A percentile compares a stretch with the other conserved stretches of the same genome.
Evolutionary conservation across 1,139 yeast genomes (phyloP).

Genomic region (Zygosaccharomyces pseudobailii): DNA sequence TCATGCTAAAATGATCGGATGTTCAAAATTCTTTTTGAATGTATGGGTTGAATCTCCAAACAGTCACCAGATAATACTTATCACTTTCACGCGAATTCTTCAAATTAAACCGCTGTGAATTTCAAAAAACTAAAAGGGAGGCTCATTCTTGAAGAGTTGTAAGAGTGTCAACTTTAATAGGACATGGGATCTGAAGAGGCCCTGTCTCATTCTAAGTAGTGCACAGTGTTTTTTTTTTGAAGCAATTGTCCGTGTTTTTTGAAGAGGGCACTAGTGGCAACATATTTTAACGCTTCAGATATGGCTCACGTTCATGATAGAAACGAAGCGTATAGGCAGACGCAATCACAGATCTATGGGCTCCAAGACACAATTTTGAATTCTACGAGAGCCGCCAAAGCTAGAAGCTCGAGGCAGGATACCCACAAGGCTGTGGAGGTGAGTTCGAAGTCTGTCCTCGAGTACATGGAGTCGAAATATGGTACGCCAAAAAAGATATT

Average conservation of each 20-base stretch:
- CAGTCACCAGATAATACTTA: not conserved
- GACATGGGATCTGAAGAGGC: not conserved
- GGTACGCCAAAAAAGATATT: conserved; percentile 12
- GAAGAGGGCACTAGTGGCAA: not conserved
- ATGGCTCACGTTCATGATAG: conserved; percentile 7
- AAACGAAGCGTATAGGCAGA: conserved; percentile 28
- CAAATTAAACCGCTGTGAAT: not conserved
- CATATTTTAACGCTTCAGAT: not conserved
- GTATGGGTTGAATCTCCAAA: not conserved
- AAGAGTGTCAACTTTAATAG: not conserved
- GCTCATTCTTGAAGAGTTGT: not conserved
- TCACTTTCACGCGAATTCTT: not conserved
- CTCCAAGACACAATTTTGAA: conserved; percentile 34
- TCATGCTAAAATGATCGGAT: not conserved
- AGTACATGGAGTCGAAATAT: conserved; percentile 12
- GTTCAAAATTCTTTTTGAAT: not conserved
- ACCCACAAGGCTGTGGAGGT: not conserved
- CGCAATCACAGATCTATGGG: conserved; percentile 31
- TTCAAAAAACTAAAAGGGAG: not conserved
- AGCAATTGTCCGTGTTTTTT: not conserved
- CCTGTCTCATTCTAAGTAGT: too few species aligned
- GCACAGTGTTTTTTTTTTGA: not conserved
- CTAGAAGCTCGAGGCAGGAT: conserved; percentile 2
- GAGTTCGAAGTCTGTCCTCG: conserved; percentile 18
- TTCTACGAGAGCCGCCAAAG: conserved; percentile 19